These are phyloP conservation scores for Kickxella alabastrina DNA, from an alignment of 192 early-diverging fungal genomes.

Conservation along the genomic window DNA sequence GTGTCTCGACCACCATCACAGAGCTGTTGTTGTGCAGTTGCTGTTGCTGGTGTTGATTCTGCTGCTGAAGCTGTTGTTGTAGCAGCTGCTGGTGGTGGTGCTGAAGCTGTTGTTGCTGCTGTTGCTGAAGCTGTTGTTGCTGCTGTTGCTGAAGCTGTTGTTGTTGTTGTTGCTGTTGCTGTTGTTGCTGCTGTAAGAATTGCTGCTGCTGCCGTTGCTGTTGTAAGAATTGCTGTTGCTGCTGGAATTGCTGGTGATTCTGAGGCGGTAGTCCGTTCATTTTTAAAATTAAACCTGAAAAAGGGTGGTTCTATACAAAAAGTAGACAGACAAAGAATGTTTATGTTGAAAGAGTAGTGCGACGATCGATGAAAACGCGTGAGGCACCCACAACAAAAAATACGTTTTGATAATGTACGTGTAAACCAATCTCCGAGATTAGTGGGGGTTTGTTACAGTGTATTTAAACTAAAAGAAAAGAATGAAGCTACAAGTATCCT, in stretches of 20 bases:
- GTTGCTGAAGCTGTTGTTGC: neutral
- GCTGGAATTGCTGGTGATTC: neutral
- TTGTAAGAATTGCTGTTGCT: neutral
- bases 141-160: neutral
- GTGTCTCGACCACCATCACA: constrained; percentile 11
- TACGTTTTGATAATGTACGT: too few relatives aligned
- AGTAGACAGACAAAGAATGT: too few relatives aligned
- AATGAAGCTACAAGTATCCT: too few relatives aligned
- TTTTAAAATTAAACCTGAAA: too few relatives aligned
- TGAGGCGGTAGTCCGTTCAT: neutral
- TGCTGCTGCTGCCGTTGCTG: neutral
- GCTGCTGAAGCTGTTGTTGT: constrained; percentile 1
- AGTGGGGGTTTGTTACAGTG: too few relatives aligned
- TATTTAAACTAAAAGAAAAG: neutral
- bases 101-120: neutral
- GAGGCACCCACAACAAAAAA: too few relatives aligned
- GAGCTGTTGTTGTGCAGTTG: neutral
- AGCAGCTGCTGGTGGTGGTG: neutral
- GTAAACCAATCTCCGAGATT: too few relatives aligned
- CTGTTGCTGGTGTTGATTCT: neutral
- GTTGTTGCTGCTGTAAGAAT: neutral
- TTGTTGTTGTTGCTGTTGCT: neutral
- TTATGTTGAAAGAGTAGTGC: too few relatives aligned
- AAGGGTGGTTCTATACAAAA: too few relatives aligned
- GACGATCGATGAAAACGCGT: too few relatives aligned